Base-by-base conservation (phyloP, 208 protist genomes). In the Trypanosoma grayi region DNA sequence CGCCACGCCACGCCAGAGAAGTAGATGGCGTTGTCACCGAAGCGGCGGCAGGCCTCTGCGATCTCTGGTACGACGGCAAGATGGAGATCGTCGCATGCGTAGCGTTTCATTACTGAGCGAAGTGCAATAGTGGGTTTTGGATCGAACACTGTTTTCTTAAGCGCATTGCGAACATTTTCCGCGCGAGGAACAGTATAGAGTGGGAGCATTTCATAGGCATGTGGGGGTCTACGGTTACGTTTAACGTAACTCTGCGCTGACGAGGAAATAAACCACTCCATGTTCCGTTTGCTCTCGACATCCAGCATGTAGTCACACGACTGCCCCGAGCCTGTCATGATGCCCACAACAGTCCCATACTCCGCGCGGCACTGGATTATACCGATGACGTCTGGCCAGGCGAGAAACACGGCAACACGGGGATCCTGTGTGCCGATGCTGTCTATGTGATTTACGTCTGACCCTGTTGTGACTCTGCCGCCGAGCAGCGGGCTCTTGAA, bases 1-100 rank as follows among this genome's bases (percentile, higher is more conserved):
- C 70, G 70, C 79, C 75, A 90, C n/a, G 79, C 83, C 34, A 85
- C 46, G 44, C 83, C 83, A 57, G 79, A 81, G 58, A 90, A 90
- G 64, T 76, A 73, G 25, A 90, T 66, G 10, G 79, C 84, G 73
- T 85, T 90, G 71, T 90, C 83, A 39, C 83, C 83, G 56, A 83
- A 85, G 22, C 73, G 69, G 14, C 83, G 67, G 56, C 70, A 82
- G 24, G 69, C 55, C 31, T 81, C 73, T 1, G 74, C 83, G 37
- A 90, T 69, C 28, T 82, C 68, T 3, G 78, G 75, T 25, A 83
- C 62, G 37, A 79, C 71, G 18, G 70, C 72, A 39, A 90, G 64
- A 28, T 66, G 59, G 3, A 90, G 56, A 11, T 69, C 70, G 56
- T 90, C 83, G 66, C 70, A 76, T 0, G 36, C 46, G 43, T 66